Percentiles rank a stretch among this genome's conserved stretches.
Conservation (phyloP, 345 rosid genomes). For the Firmiana major region DNA sequence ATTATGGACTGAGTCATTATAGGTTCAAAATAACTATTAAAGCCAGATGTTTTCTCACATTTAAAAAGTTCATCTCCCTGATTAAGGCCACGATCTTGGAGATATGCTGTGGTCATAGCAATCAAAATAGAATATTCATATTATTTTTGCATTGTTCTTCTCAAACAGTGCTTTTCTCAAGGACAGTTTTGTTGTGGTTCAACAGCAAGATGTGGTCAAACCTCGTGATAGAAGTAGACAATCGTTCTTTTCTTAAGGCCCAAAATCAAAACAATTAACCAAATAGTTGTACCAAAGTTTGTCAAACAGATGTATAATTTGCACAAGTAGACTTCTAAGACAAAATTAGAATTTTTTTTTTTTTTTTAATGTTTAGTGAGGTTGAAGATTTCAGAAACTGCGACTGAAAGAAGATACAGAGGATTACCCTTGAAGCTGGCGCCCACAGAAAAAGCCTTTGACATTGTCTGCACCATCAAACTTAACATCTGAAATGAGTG, state of each 20-base stretch:
- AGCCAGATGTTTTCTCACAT: neutral
- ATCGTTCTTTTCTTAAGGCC: neutral
- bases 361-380: neutral
- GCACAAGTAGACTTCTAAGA: neutral
- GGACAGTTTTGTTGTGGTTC: neutral
- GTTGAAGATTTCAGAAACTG: neutral
- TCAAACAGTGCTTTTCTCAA: neutral
- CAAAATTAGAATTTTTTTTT: neutral
- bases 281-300: neutral
- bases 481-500: constrained; percentile 89
- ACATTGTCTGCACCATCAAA: constrained; percentile 81
- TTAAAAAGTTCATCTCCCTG: neutral
- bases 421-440: constrained; percentile 88
- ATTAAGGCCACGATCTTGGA: neutral
- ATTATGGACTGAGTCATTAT: neutral
- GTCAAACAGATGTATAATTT: neutral
- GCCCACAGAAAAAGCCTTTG: constrained; percentile 92
- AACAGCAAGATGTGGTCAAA: neutral
- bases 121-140: neutral
- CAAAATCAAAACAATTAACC: neutral
- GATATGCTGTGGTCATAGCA: neutral
- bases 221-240: neutral
- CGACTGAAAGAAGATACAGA: neutral
- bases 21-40: neutral
- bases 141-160: neutral